phyloP scores from a whole-genome alignment of 805 yeast genomes.

The Candida ponderosae region DNA sequence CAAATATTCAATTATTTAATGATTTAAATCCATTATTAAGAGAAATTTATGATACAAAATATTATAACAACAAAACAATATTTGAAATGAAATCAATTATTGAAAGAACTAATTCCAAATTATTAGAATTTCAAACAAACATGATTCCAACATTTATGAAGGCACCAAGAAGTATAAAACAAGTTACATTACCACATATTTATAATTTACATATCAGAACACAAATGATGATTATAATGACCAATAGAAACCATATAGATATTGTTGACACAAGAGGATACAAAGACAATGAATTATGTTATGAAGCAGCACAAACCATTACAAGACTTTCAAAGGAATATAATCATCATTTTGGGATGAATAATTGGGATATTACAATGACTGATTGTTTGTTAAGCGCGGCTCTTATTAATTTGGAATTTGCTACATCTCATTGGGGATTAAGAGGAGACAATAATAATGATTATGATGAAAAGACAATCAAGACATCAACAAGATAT shows the following conservation, averaged over 20 bases:
- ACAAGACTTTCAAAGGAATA: slow-evolving; percentile 4
- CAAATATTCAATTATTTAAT: slow-evolving; percentile 7
- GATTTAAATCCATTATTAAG: slow-evolving; percentile 5
- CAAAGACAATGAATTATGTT: slow-evolving; percentile 2
- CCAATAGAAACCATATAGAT: slow-evolving; percentile 5
- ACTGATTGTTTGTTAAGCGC: slow-evolving; percentile 7
- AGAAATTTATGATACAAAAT: slow-evolving; percentile 7
- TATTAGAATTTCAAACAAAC: slow-evolving; percentile 7
- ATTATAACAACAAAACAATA: slow-evolving; percentile 3
- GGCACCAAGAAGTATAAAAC: slow-evolving; percentile 1
- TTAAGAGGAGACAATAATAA: too few species aligned
- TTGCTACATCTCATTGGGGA: not conserved
- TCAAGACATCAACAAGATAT: slow-evolving; percentile 1
- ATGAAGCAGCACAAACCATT: slow-evolving; percentile 4
- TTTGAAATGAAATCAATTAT: slow-evolving; percentile 4
- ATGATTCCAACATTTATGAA: slow-evolving; percentile 7
- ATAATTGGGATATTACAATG: slow-evolving; percentile 5
- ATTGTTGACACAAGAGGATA: not conserved
- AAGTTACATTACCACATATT: slow-evolving; percentile 6
- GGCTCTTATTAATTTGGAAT: slow-evolving; percentile 7
- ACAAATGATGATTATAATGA: slow-evolving; percentile 2
- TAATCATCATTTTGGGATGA: slow-evolving; percentile 4
- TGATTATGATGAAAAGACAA: not conserved
- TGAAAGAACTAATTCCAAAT: slow-evolving; percentile 3
- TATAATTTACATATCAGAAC: slow-evolving; percentile 7